phyloP scores from a whole-genome alignment of 1,139 yeast genomes.

The Taphrina betulina region DNA sequence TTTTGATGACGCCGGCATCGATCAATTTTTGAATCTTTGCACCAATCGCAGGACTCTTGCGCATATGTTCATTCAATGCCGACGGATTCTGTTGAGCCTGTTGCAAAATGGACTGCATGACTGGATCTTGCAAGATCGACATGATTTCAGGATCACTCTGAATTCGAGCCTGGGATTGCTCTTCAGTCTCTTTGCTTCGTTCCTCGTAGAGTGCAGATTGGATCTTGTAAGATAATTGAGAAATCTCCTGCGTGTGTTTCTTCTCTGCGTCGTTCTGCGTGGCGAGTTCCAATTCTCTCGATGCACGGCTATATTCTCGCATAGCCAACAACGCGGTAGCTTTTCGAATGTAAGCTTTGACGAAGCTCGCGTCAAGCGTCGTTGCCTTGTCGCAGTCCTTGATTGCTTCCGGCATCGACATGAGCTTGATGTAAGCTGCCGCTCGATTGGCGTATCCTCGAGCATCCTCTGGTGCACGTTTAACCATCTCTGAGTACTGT shows the following conservation, averaged over 20 bases:
- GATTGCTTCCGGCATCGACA: constrained; percentile 97
- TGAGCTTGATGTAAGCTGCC: constrained; percentile 87
- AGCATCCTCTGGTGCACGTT: constrained; percentile 94
- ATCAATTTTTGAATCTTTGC: constrained; percentile 85
- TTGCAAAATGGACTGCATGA: constrained; percentile 89
- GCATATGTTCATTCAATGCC: constrained; percentile 94
- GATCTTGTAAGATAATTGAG: constrained; percentile 76
- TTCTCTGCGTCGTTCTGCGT: constrained; percentile 70
- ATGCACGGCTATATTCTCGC: constrained; percentile 78
- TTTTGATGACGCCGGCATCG: constrained; percentile 96
- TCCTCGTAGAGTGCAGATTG: constrained; percentile 73
- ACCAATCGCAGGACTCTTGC: constrained; percentile 82
- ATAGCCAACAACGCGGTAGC: constrained; percentile 92
- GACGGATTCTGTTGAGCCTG: constrained; percentile 97
- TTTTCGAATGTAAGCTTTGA: constrained; percentile 95
- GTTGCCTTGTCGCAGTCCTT: constrained; percentile 90
- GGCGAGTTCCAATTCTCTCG: constrained; percentile 78
- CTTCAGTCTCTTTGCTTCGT: constrained; percentile 87
- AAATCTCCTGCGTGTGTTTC: constrained; percentile 63
- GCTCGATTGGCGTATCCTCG: constrained; percentile 98
- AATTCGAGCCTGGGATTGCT: constrained; percentile 88
- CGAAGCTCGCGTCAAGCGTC: constrained; percentile 77
- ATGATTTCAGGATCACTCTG: constrained; percentile 90
- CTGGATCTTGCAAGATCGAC: constrained; percentile 88
- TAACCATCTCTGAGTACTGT: constrained; percentile 90